These are phyloP conservation scores for Neonectria neomacrospora DNA, from an alignment of 2,329 filamentous ascomycete genomes.

Conservation along the genomic window DNA sequence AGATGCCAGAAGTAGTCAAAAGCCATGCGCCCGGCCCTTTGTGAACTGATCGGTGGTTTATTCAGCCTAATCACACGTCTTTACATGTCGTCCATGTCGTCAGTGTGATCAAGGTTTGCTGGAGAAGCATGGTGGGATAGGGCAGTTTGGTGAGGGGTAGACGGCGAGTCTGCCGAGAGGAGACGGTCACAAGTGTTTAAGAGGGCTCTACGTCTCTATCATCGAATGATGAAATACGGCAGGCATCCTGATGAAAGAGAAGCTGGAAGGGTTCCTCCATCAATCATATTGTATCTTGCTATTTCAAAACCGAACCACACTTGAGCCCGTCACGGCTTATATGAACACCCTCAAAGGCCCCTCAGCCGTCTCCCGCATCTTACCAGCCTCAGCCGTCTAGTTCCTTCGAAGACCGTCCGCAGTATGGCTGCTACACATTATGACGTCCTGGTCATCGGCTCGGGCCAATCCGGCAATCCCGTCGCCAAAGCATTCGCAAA, in stretches of 20 bases:
- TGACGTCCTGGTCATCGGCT: constrained; percentile 59
- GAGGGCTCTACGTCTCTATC: neutral
- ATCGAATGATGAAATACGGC: neutral
- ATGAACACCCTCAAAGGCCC: constrained; percentile 6
- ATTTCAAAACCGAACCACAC: neutral
- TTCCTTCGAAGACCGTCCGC: neutral
- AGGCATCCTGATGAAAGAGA: neutral
- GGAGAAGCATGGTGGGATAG: constrained; percentile 17
- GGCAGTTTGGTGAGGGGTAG: constrained; percentile 39
- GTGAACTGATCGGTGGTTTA: constrained; percentile 32
- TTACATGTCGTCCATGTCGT: constrained; percentile 38
- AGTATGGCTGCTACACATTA: constrained; percentile 40
- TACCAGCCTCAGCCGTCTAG: neutral
- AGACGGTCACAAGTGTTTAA: neutral
- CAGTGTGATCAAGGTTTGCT: constrained; percentile 32
- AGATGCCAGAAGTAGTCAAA: neutral
- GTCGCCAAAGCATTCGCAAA: constrained; percentile 59
- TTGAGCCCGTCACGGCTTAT: neutral
- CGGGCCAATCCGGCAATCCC: constrained; percentile 63
- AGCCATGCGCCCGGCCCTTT: neutral
- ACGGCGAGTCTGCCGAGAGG: constrained; percentile 10
- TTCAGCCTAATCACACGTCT: constrained; percentile 27
- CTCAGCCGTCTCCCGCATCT: constrained; percentile 1
- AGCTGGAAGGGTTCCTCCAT: neutral
- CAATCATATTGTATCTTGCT: neutral